Evolutionary conservation across 805 yeast genomes (phyloP).

Genomic region (Suhomyces faveliae): DNA sequence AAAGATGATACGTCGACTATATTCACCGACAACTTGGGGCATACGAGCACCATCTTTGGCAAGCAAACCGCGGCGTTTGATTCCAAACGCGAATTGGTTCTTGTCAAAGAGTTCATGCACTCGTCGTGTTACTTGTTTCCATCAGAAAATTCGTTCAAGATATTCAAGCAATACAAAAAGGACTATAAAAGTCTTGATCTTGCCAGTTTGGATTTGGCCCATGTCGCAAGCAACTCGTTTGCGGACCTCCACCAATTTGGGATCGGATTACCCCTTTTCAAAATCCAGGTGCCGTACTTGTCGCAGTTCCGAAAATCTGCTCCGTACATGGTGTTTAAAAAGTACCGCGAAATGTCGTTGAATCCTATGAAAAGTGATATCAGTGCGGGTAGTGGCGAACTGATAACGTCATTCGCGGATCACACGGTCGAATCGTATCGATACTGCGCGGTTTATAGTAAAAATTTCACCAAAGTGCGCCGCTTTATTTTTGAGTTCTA

Average conservation of each 20-base stretch:
- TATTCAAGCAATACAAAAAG: conserved; percentile 24
- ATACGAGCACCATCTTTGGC: conserved; percentile 16
- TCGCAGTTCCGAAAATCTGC: conserved; percentile 32
- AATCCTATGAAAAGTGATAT: conserved; percentile 16
- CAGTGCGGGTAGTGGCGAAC: conserved; percentile 14
- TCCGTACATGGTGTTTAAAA: conserved; percentile 34
- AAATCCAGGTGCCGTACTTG: conserved; percentile 36
- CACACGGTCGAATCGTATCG: conserved; percentile 26
- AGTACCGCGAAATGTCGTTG: conserved; percentile 30
- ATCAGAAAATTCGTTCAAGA: conserved; percentile 24
- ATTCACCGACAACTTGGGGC: conserved; percentile 13
- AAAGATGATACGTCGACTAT: conserved; percentile 21
- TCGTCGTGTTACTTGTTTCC: conserved; percentile 29
- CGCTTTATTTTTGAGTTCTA: conserved; percentile 31
- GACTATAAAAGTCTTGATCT: not conserved
- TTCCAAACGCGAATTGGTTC: conserved; percentile 27
- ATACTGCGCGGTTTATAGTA: conserved; percentile 33
- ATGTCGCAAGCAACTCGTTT: too few relatives aligned
- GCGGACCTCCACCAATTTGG: conserved; percentile 20
- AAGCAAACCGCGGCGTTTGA: conserved; percentile 20
- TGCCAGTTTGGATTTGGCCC: not conserved
- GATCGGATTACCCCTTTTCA: conserved; percentile 37
- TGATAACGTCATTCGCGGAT: conserved; percentile 15
- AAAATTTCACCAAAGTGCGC: conserved; percentile 24
- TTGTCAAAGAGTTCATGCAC: conserved; percentile 36